A percentile compares a stretch with the other conserved stretches of the same genome.
Evolutionary conservation across 768 basidiomycete genomes (phyloP).

Genomic region (Pulveroboletus frians): DNA sequence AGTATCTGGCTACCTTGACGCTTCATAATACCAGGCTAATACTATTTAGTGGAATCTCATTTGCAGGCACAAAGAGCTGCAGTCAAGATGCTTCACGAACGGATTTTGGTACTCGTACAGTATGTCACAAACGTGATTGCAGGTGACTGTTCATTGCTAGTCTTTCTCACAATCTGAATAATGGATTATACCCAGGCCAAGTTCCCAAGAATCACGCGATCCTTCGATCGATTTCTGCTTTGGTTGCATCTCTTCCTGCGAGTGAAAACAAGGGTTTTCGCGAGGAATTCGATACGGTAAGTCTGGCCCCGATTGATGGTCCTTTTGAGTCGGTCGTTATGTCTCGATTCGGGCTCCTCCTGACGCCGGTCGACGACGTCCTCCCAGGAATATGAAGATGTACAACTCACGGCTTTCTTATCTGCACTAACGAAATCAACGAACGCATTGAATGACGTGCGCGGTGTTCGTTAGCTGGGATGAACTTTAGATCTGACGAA

Average conservation of each 20-base stretch:
- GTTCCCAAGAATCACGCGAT: constrained; percentile 74
- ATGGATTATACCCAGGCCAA: constrained; percentile 43
- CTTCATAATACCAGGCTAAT: neutral
- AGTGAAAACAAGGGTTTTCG: constrained; percentile 79
- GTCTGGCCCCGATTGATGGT: constrained; percentile 15
- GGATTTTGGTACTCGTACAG: constrained; percentile 79
- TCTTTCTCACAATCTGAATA: neutral
- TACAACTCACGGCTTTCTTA: constrained; percentile 86
- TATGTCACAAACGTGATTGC: constrained; percentile 76
- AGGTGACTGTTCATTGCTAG: constrained; percentile 41
- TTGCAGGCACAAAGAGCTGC: constrained; percentile 90
- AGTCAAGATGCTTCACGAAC: constrained; percentile 93
- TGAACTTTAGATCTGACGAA: constrained; percentile 3
- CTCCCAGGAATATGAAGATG: constrained; percentile 88
- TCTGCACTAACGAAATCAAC: constrained; percentile 86
- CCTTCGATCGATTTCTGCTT: constrained; percentile 77
- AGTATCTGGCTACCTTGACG: constrained; percentile 27
- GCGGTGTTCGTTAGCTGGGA: constrained; percentile 24
- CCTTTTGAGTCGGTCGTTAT: neutral
- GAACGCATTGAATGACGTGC: constrained; percentile 82
- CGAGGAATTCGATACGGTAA: constrained; percentile 83
- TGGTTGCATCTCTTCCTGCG: constrained; percentile 85
- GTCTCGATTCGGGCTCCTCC: neutral
- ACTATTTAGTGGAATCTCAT: constrained; percentile 74
- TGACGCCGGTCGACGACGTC: neutral